Conservation (phyloP, 2,329 filamentous ascomycete genomes). For the Cryphonectria naterciae region DNA sequence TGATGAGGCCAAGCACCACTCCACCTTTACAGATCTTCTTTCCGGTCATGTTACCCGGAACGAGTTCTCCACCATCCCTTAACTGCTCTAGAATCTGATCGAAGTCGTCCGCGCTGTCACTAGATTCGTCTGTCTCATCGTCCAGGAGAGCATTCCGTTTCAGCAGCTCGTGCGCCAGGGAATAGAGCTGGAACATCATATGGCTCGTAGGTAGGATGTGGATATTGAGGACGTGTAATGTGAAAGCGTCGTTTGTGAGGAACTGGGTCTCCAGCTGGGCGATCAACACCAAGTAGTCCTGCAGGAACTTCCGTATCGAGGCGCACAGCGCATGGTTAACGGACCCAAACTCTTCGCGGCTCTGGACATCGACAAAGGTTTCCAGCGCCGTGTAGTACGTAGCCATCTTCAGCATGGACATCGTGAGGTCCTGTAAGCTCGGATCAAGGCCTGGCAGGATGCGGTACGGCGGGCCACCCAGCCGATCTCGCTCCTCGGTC, state of each 20-base stretch:
- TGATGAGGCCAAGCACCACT: conserved; percentile 86
- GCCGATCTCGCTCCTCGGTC: conserved; percentile 79
- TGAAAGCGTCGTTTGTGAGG: conserved; percentile 85
- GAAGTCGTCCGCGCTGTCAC: conserved; percentile 79
- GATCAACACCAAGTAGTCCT: conserved; percentile 91
- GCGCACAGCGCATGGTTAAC: conserved; percentile 96
- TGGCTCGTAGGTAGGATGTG: conserved; percentile 89
- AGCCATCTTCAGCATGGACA: conserved; percentile 90
- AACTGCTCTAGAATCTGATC: conserved; percentile 92
- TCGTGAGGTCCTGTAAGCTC: conserved; percentile 83
- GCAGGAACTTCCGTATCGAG: conserved; percentile 86
- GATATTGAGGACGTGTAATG: conserved; percentile 88
- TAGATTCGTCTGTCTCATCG: conserved; percentile 72
- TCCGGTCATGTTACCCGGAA: conserved; percentile 75
- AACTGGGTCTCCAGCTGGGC: conserved; percentile 94
- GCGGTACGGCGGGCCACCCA: conserved; percentile 80
- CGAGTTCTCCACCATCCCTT: conserved; percentile 81
- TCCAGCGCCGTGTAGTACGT: conserved; percentile 91
- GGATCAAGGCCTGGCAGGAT: conserved; percentile 85
- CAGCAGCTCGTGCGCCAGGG: conserved; percentile 82
- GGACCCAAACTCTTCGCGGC: conserved; percentile 86
- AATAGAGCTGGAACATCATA: conserved; percentile 89
- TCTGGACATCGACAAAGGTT: conserved; percentile 92
- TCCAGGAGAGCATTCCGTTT: conserved; percentile 87
- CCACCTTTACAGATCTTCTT: conserved; percentile 98